Evolutionary conservation across 352 stramenopile species (phyloP).

Genomic region (Phytophthora pseudosyringae): DNA sequence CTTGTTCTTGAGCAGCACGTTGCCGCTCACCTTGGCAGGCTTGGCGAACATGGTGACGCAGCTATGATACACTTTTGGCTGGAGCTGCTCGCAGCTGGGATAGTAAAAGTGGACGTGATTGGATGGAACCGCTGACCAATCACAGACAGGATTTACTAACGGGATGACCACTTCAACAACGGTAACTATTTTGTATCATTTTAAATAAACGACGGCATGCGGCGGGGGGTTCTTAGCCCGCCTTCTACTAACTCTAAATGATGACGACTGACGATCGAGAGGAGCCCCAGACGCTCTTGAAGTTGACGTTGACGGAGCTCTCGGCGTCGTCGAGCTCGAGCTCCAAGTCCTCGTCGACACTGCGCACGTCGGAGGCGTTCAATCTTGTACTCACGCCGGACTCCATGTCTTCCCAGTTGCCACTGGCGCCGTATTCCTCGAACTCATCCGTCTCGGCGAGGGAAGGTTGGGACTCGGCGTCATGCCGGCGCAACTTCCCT

Average conservation of each 20-base stretch:
- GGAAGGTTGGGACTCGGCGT: conserved; percentile 34
- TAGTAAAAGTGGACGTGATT: conserved; percentile 6
- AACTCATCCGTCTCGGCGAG: conserved; percentile 40
- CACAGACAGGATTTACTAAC: conserved; percentile 3
- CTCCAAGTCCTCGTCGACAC: conserved; percentile 34
- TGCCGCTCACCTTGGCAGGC: conserved; percentile 76
- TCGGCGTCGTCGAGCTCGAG: conserved; percentile 17
- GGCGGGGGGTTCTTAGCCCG: neutral
- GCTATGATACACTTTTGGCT: neutral
- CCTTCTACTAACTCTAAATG: conserved; percentile 33
- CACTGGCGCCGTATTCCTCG: conserved; percentile 31
- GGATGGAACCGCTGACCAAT: conserved; percentile 2
- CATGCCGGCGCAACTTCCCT: conserved; percentile 39
- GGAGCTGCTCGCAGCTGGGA: no score
- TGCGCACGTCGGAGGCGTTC: conserved; percentile 23
- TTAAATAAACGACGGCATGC: conserved; percentile 27
- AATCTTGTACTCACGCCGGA: conserved; percentile 12
- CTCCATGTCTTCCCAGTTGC: conserved; percentile 41
- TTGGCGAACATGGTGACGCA: conserved; percentile 76
- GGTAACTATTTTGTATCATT: no score
- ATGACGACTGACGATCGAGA: conserved; percentile 30
- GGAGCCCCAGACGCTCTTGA: conserved; percentile 24
- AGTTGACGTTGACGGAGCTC: conserved; percentile 17
- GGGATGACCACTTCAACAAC: neutral
- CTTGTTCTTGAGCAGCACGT: conserved; percentile 84